phyloP scores from a whole-genome alignment of 1,139 yeast genomes.

The Magnusiomyces suaveolens region DNA sequence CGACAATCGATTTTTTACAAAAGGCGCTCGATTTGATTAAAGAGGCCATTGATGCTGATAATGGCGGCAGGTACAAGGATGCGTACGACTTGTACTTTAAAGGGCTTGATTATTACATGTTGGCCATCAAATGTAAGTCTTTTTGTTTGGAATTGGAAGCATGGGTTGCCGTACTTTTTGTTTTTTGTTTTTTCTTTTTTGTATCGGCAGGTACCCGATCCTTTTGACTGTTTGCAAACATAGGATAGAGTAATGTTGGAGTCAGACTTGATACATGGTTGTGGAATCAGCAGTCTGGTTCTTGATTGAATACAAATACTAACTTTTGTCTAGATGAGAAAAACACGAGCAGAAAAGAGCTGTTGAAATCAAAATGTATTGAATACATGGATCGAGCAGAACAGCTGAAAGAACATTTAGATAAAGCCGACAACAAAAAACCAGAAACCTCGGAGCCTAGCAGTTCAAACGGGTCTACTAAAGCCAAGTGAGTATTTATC shows the following conservation, averaged over 20 bases:
- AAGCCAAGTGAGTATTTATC: constrained; percentile 40
- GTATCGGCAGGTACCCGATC: neutral
- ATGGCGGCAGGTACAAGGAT: constrained; percentile 82
- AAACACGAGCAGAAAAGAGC: constrained; percentile 77
- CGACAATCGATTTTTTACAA: constrained; percentile 71
- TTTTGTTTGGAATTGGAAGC: neutral
- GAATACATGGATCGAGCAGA: constrained; percentile 92
- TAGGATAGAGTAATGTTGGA: neutral
- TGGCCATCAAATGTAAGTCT: constrained; percentile 65
- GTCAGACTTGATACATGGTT: too few species aligned
- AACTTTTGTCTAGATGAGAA: constrained; percentile 82
- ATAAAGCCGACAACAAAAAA: constrained; percentile 41
- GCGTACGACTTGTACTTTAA: constrained; percentile 89
- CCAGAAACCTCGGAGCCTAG: constrained; percentile 27
- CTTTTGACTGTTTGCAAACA: neutral
- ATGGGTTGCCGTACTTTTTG: neutral
- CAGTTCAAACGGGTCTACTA: constrained; percentile 47
- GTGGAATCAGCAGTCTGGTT: neutral
- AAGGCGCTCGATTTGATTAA: constrained; percentile 92
- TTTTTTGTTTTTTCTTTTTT: neutral
- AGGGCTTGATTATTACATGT: constrained; percentile 90
- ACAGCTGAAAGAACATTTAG: constrained; percentile 83
- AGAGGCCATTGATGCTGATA: constrained; percentile 91
- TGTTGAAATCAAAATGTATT: constrained; percentile 78
- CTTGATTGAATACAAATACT: too few species aligned